phyloP scores from a whole-genome alignment of 2,329 filamentous ascomycete genomes.

The Coniochaeta prunicola region DNA sequence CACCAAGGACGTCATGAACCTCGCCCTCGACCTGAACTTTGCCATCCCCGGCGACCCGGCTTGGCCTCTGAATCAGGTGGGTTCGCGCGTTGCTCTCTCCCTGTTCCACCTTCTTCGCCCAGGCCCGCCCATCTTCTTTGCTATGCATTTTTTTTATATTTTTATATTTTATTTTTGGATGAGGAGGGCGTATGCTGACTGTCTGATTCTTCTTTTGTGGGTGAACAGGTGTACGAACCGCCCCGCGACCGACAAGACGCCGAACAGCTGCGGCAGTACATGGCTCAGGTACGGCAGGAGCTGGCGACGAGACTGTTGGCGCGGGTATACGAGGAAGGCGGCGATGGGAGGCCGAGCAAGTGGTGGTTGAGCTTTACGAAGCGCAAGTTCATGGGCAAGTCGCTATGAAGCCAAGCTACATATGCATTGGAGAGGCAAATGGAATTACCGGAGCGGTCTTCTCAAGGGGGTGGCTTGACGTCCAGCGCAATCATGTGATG shows the following conservation, averaged over 20 bases:
- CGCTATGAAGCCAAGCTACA: conserved; percentile 55
- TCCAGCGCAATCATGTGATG: background rate
- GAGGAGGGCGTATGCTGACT: background rate
- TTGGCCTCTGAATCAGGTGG: conserved; percentile 84
- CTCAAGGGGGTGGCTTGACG: background rate
- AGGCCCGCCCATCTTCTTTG: no score
- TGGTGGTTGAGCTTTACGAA: conserved; percentile 99
- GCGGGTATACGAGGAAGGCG: conserved; percentile 74
- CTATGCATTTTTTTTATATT: no score
- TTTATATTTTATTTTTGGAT: no score
- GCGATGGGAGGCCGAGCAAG: conserved; percentile 65
- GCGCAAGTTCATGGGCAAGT: conserved; percentile 99
- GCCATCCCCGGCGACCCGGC: conserved; percentile 87
- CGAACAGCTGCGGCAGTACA: conserved; percentile 80
- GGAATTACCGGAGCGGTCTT: background rate
- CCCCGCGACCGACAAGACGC: conserved; percentile 82
- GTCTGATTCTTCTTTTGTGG: background rate
- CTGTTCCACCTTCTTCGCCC: no score
- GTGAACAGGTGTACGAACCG: conserved; percentile 72
- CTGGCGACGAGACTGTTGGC: conserved; percentile 75
- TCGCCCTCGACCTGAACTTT: conserved; percentile 89
- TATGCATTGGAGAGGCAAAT: background rate
- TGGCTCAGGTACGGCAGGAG: conserved; percentile 90
- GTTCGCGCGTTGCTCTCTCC: conserved; percentile 12
- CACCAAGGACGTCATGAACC: conserved; percentile 74